Base-by-base conservation (phyloP, 208 protist species). In the Lotmaria passim region DNA sequence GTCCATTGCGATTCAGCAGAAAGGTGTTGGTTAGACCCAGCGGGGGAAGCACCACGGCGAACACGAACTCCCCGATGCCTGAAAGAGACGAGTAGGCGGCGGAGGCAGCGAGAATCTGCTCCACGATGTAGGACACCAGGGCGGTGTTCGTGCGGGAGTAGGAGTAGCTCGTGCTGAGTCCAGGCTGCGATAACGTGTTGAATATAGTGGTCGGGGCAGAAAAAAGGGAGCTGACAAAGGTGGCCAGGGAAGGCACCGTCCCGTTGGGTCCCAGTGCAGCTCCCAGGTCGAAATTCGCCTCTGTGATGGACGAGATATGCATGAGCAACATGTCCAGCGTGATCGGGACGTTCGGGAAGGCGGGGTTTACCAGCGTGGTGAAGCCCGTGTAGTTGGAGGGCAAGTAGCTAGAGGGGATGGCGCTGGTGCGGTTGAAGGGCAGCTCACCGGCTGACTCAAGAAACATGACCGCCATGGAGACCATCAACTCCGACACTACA, bases 121-220 rank as follows among this genome's bases (percentile, higher is more conserved):
- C 74, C 4, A 90, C 65, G 36, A 93, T 76, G 65, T 85, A 90
- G 19, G 82, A 75, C 7, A 75, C 70, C 21, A 90, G 39, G 11
- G 87, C 87, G 10, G 58, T 79, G 77, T 93, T 93, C 55, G 63
- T 61, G 58, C 75, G 79, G 11, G 82, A 80, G 68, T 86, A 81
- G 59, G 39, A 30, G 67, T 83, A 85, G 58, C 59, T 69, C 30
- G 39, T 60, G 17, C 28, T 48, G 1, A 73, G 51, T 0, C 79
- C 86, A 7, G 67, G 70, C 46, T 50, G 50, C 41, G 11, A 19
- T 12, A 17, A 71, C 2, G 44, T 8, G 57, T 46, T 69, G 56
- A 76, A 79, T 19, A 75, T 30, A 5, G 4, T 44, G 7, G 38
- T 34, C 24, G 30, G 14, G 14, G 52, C 36, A 12, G 50, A 21